A percentile compares a stretch with the other conserved stretches of the same genome.
Conservation (phyloP, 441 rosid species). For the Arabidopsis lyrata region DNA sequence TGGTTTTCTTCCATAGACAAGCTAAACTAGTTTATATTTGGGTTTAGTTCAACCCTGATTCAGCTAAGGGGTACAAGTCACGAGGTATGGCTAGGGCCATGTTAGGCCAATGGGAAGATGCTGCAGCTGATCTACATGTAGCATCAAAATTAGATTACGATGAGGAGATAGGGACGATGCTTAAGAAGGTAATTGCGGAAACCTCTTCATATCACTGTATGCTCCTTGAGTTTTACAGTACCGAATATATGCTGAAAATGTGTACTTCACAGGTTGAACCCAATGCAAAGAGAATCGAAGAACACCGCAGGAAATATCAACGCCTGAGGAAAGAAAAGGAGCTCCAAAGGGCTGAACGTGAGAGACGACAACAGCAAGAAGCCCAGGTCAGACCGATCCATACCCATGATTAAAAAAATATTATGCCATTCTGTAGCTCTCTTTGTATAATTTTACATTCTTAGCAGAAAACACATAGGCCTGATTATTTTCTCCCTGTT, state of each 20-base stretch:
- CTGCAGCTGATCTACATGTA: constrained; percentile 65
- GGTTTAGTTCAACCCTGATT: constrained; percentile 67
- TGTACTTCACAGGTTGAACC: constrained; percentile 74
- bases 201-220: constrained; percentile 21
- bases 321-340: constrained; percentile 71
- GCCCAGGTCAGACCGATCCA: constrained; percentile 52
- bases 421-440: constrained; percentile 19
- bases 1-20: constrained; percentile 2
- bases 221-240: constrained; percentile 16
- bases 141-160: constrained; percentile 73
- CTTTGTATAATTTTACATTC: constrained; percentile 1
- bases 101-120: constrained; percentile 67
- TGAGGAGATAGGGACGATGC: constrained; percentile 59
- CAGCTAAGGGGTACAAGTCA: constrained; percentile 73
- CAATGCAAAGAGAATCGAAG: constrained; percentile 72
- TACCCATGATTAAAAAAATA: constrained; percentile 13
- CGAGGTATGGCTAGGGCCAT: constrained; percentile 68
- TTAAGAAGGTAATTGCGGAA: constrained; percentile 55
- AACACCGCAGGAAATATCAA: constrained; percentile 77
- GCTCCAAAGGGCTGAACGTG: constrained; percentile 56
- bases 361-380: constrained; percentile 55
- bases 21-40: constrained; percentile 26
- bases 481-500: constrained; percentile 8
- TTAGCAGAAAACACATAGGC: background rate
- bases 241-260: constrained; percentile 18